Evolutionary conservation across 225 moss, liverwort and hornwort genomes (phyloP).

Genomic region (Polytrichum formosum): DNA sequence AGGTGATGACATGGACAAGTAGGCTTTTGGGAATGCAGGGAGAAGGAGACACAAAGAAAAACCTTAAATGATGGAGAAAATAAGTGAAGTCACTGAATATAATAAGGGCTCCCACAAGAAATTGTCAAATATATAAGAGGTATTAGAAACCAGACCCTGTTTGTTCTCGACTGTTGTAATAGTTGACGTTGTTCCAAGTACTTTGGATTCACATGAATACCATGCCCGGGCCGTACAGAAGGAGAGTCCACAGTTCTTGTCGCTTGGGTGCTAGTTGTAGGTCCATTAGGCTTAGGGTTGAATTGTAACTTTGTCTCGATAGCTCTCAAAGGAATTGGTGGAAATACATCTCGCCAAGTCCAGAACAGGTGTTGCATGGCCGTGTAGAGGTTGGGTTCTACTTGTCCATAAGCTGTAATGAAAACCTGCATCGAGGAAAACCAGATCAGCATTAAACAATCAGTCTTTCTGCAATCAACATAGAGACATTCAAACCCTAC

Average conservation of each 20-base stretch:
- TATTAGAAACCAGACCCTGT: constrained; percentile 60
- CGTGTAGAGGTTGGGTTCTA: constrained; percentile 66
- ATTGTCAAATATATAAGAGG: too few relatives aligned
- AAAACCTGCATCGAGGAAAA: constrained; percentile 62
- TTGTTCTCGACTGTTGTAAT: constrained; percentile 73
- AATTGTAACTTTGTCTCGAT: constrained; percentile 83
- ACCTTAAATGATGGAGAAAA: too few relatives aligned
- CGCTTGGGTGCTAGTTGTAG: constrained; percentile 49
- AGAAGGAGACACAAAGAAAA: too few relatives aligned
- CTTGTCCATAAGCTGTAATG: constrained; percentile 80
- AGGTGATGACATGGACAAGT: too few relatives aligned
- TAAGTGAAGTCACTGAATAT: too few relatives aligned
- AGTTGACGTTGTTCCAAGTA: constrained; percentile 90
- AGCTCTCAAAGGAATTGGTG: constrained; percentile 52
- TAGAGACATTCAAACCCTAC: background rate
- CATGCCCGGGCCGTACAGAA: constrained; percentile 80
- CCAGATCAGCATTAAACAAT: background rate
- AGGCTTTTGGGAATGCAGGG: too few relatives aligned
- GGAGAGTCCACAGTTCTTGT: constrained; percentile 56
- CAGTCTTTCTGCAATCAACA: too few relatives aligned
- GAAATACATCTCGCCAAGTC: constrained; percentile 96
- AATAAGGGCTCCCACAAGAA: too few relatives aligned
- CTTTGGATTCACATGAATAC: constrained; percentile 98
- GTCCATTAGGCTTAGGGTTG: constrained; percentile 46
- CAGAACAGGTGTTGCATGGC: constrained; percentile 96